Base-by-base conservation (phyloP, 176 grass and related monocot species). In the Otatea glauca region DNA sequence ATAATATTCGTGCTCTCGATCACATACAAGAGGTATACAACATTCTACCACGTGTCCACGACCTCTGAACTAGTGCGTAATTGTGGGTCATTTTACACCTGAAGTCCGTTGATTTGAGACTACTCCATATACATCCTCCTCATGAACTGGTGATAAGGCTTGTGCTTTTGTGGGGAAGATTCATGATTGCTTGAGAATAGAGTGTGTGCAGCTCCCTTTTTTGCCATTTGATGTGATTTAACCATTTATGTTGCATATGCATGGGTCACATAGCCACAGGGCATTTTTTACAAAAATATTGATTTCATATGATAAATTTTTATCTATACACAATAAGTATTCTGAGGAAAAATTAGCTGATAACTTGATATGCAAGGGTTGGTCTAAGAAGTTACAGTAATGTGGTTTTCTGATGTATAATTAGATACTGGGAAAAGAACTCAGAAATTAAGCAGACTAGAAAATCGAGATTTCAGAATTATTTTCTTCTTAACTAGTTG, bases 1-100 rank as follows among this genome's bases (percentile, higher is more conserved):
- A 98, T 87, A 98, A 94, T 42, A 94, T 98, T 15, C 96, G 96
- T 56, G 77, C 93, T 76, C 93, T 98, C 56, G 93, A 95, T 76
- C 93, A 93, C 67, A 98, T 89, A 86, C 96, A 98, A 83, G 96
- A 98, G 96, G 96, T 98, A 89, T 8, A 70, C 64, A 75, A 37
- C 13, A 44, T 60, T 80, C 75, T 74, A 55, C 42, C 14, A 41
- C 42, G 8, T 43, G 42, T 43, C 42, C 42, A 43, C 43, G 8
- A 64, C 69, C n/a, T 45, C n/a, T 53, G 62, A 80, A 58, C 51
- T 70, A 48, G 69, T 45, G 17, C 35, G 21, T 79, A 74, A 70
- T 35, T 74, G 7, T 75, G 80, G 51, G 74, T 75, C 71, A 80
- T 20, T 74, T 62, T 83, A 42, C 12, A 34, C 1, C 16, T 8